phyloP scores from a whole-genome alignment of 2,329 filamentous ascomycete genomes.

The Colletotrichum falcatum region DNA sequence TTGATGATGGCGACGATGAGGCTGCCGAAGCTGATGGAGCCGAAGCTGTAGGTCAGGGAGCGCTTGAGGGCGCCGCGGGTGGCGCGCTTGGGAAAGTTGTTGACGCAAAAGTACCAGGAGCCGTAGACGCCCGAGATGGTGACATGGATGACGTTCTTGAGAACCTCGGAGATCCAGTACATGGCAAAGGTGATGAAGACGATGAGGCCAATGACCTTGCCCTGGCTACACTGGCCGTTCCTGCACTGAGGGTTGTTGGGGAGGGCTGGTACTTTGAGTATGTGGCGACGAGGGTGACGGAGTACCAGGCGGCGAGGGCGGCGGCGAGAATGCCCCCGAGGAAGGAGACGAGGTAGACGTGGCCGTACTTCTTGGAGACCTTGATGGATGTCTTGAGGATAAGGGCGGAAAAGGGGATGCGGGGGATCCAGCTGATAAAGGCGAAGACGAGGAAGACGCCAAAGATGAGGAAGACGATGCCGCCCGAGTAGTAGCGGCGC shows the following conservation, averaged over 20 bases:
- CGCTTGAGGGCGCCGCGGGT: slow-evolving; percentile 87
- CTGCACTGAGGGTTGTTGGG: slow-evolving; percentile 64
- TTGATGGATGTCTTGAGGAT: slow-evolving; percentile 91
- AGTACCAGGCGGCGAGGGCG: slow-evolving; percentile 86
- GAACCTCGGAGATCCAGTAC: slow-evolving; percentile 94
- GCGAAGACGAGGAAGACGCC: slow-evolving; percentile 82
- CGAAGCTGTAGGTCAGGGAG: slow-evolving; percentile 90
- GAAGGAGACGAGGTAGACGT: slow-evolving; percentile 88
- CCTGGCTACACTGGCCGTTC: slow-evolving; percentile 75
- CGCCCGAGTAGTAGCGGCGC: slow-evolving; percentile 81
- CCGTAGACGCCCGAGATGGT: slow-evolving; percentile 91
- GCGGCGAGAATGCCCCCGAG: slow-evolving; percentile 82
- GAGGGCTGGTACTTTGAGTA: slow-evolving; percentile 85
- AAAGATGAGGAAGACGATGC: slow-evolving; percentile 89
- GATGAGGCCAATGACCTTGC: slow-evolving; percentile 84
- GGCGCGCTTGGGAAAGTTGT: slow-evolving; percentile 78
- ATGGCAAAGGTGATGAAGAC: slow-evolving; percentile 91
- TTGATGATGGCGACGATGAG: slow-evolving; percentile 90
- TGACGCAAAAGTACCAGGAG: slow-evolving; percentile 87
- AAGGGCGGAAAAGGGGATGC: slow-evolving; percentile 90
- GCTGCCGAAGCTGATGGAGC: slow-evolving; percentile 88
- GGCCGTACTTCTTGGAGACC: slow-evolving; percentile 84
- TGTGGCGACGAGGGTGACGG: slow-evolving; percentile 85
- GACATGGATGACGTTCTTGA: slow-evolving; percentile 94
- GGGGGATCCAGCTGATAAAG: slow-evolving; percentile 89